Evolutionary conservation across 495 filamentous ascomycete species (phyloP), one percentile per base, ranked within the genome.

Genomic region (Ramalina peruviana): DNA sequence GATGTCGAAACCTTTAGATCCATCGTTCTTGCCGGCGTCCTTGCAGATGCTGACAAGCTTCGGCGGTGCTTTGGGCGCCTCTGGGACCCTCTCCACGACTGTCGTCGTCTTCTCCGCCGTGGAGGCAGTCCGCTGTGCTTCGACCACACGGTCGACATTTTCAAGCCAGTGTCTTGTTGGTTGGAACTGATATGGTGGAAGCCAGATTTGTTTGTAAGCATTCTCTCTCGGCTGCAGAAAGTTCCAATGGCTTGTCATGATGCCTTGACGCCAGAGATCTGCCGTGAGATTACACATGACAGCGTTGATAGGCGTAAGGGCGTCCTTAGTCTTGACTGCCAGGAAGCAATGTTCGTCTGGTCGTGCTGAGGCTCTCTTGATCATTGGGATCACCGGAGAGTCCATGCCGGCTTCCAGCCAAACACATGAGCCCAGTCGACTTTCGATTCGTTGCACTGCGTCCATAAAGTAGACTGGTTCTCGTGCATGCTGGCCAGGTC

Each of bases 161-260:
- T n/a, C 15, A 23, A 70, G 45, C 69, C 68, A 73, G 41, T 74
- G 68, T 0, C 51, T 26, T 0, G 64, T 56, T 40, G 65, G 67
- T 19, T 73, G 70, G 41, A 80, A 80, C 47, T 76, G 69, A 46
- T 77, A 78, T 0, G 75, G 69, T 9, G 76, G 76, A 2, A 80
- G 65, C 6, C 60, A 42, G 6, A 76, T n/a, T 7, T 48, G 55
- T 12, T 48, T 40, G 45, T 68, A 70, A 3, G 65, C 57, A 12
- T 40, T 41, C 5, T 51, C 69, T 54, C 75, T 75, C 0, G 40
- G 36, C 0, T 19, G 16, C 42, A 72, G 65, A 40, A 72, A 67
- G 0, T 65, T 48, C 77, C 76, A 81, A 62, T 74, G 75, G 3
- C 50, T 26, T 4, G 61, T 61, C 0, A 51, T 53, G 0, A 71